These are phyloP conservation scores for Pythium brassicae DNA, from an alignment of 352 stramenopile species.

Conservation along the genomic window DNA sequence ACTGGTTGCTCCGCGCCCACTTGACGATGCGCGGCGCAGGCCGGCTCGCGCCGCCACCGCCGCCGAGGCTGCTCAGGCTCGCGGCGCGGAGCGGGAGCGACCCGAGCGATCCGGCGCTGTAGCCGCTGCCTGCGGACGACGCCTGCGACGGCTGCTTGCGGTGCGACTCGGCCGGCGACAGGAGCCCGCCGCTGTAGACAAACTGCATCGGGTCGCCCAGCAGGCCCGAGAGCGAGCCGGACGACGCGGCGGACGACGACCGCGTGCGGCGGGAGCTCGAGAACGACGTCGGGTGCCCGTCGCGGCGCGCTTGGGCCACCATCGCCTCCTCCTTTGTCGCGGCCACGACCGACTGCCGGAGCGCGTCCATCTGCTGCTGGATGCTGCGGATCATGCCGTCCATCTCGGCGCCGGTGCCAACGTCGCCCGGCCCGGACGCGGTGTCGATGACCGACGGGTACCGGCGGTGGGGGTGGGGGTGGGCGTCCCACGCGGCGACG, in stretches of 20 bases:
- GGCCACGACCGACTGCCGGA: conserved; percentile 66
- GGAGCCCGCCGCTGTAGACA: conserved; percentile 31
- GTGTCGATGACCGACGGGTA: conserved; percentile 15
- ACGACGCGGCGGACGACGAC: conserved; percentile 63
- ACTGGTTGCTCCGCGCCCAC: conserved; percentile 76
- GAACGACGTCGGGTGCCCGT: conserved; percentile 52
- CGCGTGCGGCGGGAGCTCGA: conserved; percentile 59
- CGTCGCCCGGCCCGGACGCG: conserved; percentile 20
- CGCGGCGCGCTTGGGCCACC: conserved; percentile 30
- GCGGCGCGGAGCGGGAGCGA: conserved; percentile 7
- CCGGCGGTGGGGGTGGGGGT: conserved; percentile 9
- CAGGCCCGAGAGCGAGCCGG: conserved; percentile 35
- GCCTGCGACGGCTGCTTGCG: conserved; percentile 33
- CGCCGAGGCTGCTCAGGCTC: conserved; percentile 11
- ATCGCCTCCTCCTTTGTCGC: conserved; percentile 51
- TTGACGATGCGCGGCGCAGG: conserved; percentile 64
- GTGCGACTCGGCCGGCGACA: conserved; percentile 42
- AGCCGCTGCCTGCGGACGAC: conserved; percentile 29
- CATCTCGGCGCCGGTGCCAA: conserved; percentile 27
- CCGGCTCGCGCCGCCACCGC: conserved; percentile 12
- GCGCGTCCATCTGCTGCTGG: conserved; percentile 78
- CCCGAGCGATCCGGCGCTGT: conserved; percentile 22
- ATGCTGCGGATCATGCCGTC: conserved; percentile 79
- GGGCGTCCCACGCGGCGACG: conserved; percentile 9
- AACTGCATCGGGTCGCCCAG: conserved; percentile 24